A percentile compares a stretch with the other conserved stretches of the same genome.
Evolutionary conservation across 2,329 filamentous ascomycete genomes (phyloP).

Genomic region (Ceratocystis variospora): DNA sequence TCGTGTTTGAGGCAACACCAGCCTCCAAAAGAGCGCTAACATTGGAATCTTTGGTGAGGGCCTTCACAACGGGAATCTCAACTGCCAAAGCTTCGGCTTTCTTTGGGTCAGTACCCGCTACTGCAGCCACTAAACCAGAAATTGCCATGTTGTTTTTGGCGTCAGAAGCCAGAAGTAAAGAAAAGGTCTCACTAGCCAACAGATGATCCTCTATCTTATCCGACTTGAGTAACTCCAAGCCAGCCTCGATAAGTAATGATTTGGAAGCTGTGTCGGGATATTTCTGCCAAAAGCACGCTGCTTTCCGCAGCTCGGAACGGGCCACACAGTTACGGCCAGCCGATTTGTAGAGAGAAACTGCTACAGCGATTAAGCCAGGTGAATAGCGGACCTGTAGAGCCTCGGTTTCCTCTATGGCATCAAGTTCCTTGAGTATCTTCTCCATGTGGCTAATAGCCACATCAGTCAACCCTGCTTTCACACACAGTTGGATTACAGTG

Average conservation of each 20-base stretch:
- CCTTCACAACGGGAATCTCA: slow-evolving; percentile 47
- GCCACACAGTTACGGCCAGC: slow-evolving; percentile 62
- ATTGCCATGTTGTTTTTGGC: slow-evolving; percentile 54
- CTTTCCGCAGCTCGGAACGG: slow-evolving; percentile 60
- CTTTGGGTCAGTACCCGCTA: slow-evolving; percentile 47
- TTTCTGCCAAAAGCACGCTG: slow-evolving; percentile 66
- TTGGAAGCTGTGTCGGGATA: slow-evolving; percentile 35
- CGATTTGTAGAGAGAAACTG: slow-evolving; percentile 63
- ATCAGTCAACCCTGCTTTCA: slow-evolving; percentile 54
- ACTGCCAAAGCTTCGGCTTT: slow-evolving; percentile 42
- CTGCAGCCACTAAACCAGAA: slow-evolving; percentile 76
- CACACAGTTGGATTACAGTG: slow-evolving; percentile 68
- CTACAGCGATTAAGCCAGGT: slow-evolving; percentile 68
- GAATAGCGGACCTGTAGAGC: slow-evolving; percentile 62
- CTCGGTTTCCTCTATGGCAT: slow-evolving; percentile 41
- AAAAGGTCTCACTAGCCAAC: slow-evolving; percentile 66
- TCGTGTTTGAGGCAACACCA: slow-evolving; percentile 41
- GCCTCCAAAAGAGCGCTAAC: slow-evolving; percentile 48
- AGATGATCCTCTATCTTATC: slow-evolving; percentile 52
- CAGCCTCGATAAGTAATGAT: slow-evolving; percentile 68
- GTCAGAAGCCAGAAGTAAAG: slow-evolving; percentile 51
- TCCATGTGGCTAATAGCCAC: slow-evolving; percentile 66
- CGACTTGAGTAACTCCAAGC: slow-evolving; percentile 68
- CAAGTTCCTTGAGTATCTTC: slow-evolving; percentile 57
- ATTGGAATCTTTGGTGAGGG: slow-evolving; percentile 48